Evolutionary conservation across 176 grass and related monocot species (phyloP), one percentile per base, ranked within the genome.

Genomic region (Neostapfia colusana): DNA sequence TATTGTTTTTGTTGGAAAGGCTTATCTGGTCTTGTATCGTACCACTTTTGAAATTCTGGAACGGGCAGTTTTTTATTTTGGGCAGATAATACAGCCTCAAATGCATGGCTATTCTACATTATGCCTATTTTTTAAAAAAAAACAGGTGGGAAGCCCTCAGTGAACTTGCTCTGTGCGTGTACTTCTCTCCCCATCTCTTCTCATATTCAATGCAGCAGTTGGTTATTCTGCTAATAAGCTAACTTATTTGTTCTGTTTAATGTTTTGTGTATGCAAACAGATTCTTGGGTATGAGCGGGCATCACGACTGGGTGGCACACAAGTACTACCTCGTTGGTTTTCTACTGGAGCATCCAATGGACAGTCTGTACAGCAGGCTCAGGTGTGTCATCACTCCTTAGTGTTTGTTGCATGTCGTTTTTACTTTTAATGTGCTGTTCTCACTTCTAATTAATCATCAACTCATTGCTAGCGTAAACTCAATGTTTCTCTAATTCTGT

Each of bases 261-360:
- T 81, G n/a, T 40, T 63, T 40, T n/a, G 38, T 8, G 17, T 58
- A 36, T 17, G 16, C 70, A 51, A 86, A 65, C 63, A 90, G 83
- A 79, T 90, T 76, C 20, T 74, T 61, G 83, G 74, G 43, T 90
- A 79, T 75, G 79, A 86, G 59, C 83, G 48, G 38, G 34, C 79
- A 12, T 73, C 79, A 53, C 54, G 11, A 75, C 63, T 82, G 20
- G 36, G 21, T 79, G 69, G 83, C 14, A 11, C 79, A 58, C 79
- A 79, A 43, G 24, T 77, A 16, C 71, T 79, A 2, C 74, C 74
- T 79, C 79, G 74, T 63, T 79, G 68, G 79, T 90, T 90, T 86
- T 90, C 81, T 75, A 74, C 55, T 73, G 75, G 53, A 75, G 68
- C 43, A 44, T 77, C 79, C 39, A 57, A 63, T 64, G 74, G 62